Conservation (phyloP, 208 protist species). For the Trypanosoma melophagium region DNA sequence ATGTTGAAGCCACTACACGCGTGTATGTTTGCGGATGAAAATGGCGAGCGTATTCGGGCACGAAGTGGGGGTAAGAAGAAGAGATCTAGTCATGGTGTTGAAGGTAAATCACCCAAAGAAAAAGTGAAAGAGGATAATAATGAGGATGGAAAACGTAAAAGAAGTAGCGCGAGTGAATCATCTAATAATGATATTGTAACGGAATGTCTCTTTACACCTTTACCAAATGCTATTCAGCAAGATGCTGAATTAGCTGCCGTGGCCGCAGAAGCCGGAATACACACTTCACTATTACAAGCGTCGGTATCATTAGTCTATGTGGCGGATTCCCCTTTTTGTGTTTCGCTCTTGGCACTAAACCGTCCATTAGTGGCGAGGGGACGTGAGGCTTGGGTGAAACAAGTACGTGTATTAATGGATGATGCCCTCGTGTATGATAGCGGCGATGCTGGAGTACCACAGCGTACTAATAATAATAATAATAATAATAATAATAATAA, state of each 20-base stretch:
- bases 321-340: conserved; percentile 58
- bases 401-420: conserved; percentile 53
- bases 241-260: conserved; percentile 7
- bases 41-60: conserved; percentile 32
- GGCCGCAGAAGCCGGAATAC: conserved; percentile 11
- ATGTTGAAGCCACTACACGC: conserved; percentile 43
- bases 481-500: too few species aligned
- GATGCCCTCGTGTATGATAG: conserved; percentile 66
- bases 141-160: conserved; percentile 13
- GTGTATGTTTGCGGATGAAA: conserved; percentile 58
- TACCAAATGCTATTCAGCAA: conserved; percentile 11
- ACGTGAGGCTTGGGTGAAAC: conserved; percentile 52
- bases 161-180: too few species aligned
- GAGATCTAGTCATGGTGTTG: too few species aligned
- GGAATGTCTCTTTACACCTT: conserved; percentile 13
- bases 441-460: conserved; percentile 39
- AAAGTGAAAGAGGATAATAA: conserved; percentile 9
- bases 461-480: too few species aligned
- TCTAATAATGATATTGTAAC: conserved; percentile 20
- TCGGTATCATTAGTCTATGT: conserved; percentile 58
- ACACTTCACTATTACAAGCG: conserved; percentile 33
- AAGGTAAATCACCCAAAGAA: conserved; percentile 1
- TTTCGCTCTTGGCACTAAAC: conserved; percentile 46
- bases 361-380: conserved; percentile 41
- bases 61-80: too few species aligned